These are phyloP conservation scores for Penicillium frequentans DNA, from an alignment of 2,329 filamentous ascomycete species.

Conservation along the genomic window DNA sequence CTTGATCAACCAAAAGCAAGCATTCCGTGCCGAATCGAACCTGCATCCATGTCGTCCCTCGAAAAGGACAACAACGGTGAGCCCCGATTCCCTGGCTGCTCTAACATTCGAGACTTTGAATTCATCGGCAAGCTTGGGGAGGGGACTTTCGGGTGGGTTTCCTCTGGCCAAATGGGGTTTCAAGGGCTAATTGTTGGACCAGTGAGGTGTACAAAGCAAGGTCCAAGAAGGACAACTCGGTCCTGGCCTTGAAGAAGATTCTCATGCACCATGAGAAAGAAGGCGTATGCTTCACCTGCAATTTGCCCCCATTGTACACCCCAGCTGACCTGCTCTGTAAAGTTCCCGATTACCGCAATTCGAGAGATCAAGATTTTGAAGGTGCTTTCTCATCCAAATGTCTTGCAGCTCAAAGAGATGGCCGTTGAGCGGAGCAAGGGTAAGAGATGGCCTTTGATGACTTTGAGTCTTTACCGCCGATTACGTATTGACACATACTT, in stretches of 20 bases:
- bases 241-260: constrained; percentile 96
- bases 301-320: background rate
- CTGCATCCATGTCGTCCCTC: constrained; percentile 39
- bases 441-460: constrained; percentile 33
- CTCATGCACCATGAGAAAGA: constrained; percentile 99
- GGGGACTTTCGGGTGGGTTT: constrained; percentile 81
- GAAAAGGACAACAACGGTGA: constrained; percentile 49
- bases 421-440: constrained; percentile 75
- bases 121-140: constrained; percentile 69
- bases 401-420: constrained; percentile 91
- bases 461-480: background rate
- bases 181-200: constrained; percentile 11
- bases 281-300: constrained; percentile 58
- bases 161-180: constrained; percentile 1
- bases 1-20: background rate
- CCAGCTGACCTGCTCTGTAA: background rate
- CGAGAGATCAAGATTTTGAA: constrained; percentile 98
- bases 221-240: constrained; percentile 69
- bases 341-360: constrained; percentile 96
- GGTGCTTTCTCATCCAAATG: constrained; percentile 86
- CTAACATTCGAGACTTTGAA: constrained; percentile 48
- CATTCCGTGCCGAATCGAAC: constrained; percentile 17
- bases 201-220: constrained; percentile 89
- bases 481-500: constrained; percentile 17
- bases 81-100: constrained; percentile 78